Base-by-base conservation (phyloP, 2,329 filamentous ascomycete genomes). In the Sodiomyces alkalinus region DNA sequence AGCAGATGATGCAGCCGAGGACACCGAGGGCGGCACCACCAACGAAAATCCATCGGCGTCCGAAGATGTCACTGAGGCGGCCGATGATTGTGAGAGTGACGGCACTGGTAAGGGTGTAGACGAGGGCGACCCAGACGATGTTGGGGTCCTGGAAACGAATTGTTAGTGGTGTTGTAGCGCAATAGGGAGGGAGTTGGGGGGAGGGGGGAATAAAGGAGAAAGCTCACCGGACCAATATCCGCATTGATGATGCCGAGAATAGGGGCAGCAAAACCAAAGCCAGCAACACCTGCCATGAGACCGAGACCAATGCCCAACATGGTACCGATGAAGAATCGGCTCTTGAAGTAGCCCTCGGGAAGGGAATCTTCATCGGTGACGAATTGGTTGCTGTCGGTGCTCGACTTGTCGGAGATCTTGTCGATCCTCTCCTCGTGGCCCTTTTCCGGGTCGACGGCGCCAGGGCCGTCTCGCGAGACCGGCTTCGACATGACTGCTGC, bases 1-100 rank as follows among this genome's bases (percentile, higher is more conserved):
- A 50, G 29, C 47, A 46, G 26, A 56, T 41, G 26, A 58, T 48
- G 27, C 43, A 43, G 6, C 53, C 51, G 24, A 57, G 38, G 13
- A 55, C 41, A 5, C 44, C 48, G 2, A 58, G 40, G 5, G 33
- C 36, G n/a, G 41, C 42, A 16, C 45, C 45, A 15, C 37, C 34
- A 21, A 46, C 38, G 27, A 45, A 45, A 19, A 43, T 35, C 41
- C 40, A 46, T 12, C 42, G 44, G 4, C 43, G 40, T 9, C 39
- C 44, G 27, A 47, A 44, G 31, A 42, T 46, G 33, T 42, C 41
- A 13, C 39, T 41, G 11, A 45, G 36, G 23, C 41, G 40, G 13
- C 44, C 43, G 26, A 46, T 42, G 19, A 44, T 41, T 13, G 38
- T 39, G 10, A 45, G 37, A 6, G 33, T 38, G 6, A 45, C 42